These are phyloP conservation scores for Saprolegnia diclina DNA, from an alignment of 352 stramenopile genomes.

Conservation along the genomic window DNA sequence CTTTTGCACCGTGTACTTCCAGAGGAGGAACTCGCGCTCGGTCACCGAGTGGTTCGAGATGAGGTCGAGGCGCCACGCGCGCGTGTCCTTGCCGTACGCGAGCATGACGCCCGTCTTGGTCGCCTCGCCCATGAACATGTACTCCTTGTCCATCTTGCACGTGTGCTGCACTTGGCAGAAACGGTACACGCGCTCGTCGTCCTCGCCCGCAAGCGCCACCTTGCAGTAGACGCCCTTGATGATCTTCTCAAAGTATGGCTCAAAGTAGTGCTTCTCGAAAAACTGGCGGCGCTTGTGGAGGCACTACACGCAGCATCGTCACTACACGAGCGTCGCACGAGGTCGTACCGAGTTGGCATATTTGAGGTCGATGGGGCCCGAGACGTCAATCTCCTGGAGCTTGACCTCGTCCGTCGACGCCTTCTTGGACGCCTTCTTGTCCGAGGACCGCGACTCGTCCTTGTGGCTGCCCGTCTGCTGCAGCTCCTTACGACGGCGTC, in stretches of 20 bases:
- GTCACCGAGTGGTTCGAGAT: constrained; percentile 66
- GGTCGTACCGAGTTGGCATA: constrained; percentile 12
- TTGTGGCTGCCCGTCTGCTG: constrained; percentile 46
- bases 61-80: constrained; percentile 67
- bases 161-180: constrained; percentile 75
- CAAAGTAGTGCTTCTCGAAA: constrained; percentile 84
- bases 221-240: constrained; percentile 70
- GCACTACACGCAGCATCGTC: constrained; percentile 35
- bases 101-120: constrained; percentile 65
- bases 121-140: constrained; percentile 67
- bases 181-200: constrained; percentile 75
- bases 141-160: constrained; percentile 50
- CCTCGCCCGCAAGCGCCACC: constrained; percentile 51
- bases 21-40: constrained; percentile 77
- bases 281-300: constrained; percentile 63
- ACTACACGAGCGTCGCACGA: background rate
- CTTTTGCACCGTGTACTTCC: constrained; percentile 74
- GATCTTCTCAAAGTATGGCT: constrained; percentile 77
- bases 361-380: constrained; percentile 19
- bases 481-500: constrained; percentile 65
- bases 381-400: constrained; percentile 21
- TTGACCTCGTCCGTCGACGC: constrained; percentile 8
- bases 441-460: constrained; percentile 29
- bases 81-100: constrained; percentile 68
- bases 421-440: constrained; percentile 25